Evolutionary conservation across 805 yeast genomes (phyloP), one percentile per base, ranked within the genome.

Genomic region (Lipomyces starkeyi): DNA sequence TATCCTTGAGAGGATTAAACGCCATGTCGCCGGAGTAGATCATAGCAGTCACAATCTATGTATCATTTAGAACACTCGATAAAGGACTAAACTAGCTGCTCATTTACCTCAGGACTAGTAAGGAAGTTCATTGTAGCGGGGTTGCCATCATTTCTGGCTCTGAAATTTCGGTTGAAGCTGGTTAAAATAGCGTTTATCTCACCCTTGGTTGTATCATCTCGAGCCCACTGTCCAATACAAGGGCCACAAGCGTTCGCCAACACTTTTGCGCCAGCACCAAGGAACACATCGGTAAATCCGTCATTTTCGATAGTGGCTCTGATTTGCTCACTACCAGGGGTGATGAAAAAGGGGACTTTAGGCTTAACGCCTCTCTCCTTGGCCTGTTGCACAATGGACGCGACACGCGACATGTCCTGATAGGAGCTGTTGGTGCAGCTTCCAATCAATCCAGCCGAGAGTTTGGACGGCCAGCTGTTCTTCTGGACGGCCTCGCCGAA

Each of bases 201-300:
- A 80, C 93, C 95, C 86, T 53, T 35, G 40, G 63, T 14, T 80
- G 91, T 87, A 80, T 91, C 93, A 77, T 85, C 90, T 83, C 98
- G 90, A 81, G 93, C 97, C 98, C 98, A 94, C 85, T 94, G 98
- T 78, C 98, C 98, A 79, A 93, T 93, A 87, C 98, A 93, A 79
- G 98, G 98, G 78, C 98, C 98, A 86, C 98, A 94, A 68, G 98
- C 98, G 79, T 94, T 94, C 70, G 98, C 98, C 78, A 94, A 84
- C 65, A 94, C 98, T 70, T 89, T 86, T 80, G 97, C 98, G 75
- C 98, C 98, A 76, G 90, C 91, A 77, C 91, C 92, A 78, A 89
- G 88, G 82, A 94, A 93, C 74, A 95, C 90, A 75, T 89, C 84
- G 75, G 94, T 87, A 80, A 91, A 89, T 71, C 98, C 98, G 80